These are phyloP conservation scores for Lecanosticta acicola DNA, from an alignment of 2,329 filamentous ascomycete genomes.

Conservation along the genomic window DNA sequence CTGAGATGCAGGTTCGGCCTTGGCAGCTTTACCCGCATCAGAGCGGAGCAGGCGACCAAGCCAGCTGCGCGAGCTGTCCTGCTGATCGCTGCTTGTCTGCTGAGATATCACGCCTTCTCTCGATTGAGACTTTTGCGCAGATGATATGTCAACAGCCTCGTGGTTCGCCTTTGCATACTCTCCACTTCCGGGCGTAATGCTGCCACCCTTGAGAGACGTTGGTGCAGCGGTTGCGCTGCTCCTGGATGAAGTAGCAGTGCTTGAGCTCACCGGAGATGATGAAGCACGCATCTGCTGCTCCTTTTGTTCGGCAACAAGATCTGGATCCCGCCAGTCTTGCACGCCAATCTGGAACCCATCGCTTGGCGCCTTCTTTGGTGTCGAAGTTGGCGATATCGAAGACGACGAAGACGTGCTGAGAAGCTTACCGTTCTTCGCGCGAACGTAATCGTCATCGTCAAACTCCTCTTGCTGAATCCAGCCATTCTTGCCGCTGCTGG, in stretches of 20 bases:
- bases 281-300: constrained; percentile 21
- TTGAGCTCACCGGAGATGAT: constrained; percentile 22
- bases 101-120: constrained; percentile 15
- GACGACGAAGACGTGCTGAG: constrained; percentile 18
- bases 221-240: constrained; percentile 25
- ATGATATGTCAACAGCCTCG: constrained; percentile 20
- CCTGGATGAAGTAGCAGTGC: constrained; percentile 19
- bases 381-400: constrained; percentile 30
- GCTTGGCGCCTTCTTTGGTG: constrained; percentile 29
- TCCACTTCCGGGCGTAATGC: constrained; percentile 65
- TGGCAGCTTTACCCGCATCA: constrained; percentile 9
- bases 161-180: constrained; percentile 54
- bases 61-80: constrained; percentile 22
- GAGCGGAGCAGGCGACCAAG: constrained; percentile 23
- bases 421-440: constrained; percentile 18
- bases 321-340: constrained; percentile 79
- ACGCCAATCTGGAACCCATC: constrained; percentile 77
- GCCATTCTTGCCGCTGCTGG: constrained; percentile 67
- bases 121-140: constrained; percentile 9
- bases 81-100: constrained; percentile 11
- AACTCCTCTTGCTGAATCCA: constrained; percentile 67
- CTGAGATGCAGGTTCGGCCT: constrained; percentile 7
- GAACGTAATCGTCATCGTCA: constrained; percentile 53
- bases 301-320: constrained; percentile 51
- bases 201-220: constrained; percentile 51